A percentile compares a stretch with the other conserved stretches of the same genome.
Evolutionary conservation across 495 filamentous ascomycete genomes (phyloP).

Genomic region (Hyaloscypha finlandica): DNA sequence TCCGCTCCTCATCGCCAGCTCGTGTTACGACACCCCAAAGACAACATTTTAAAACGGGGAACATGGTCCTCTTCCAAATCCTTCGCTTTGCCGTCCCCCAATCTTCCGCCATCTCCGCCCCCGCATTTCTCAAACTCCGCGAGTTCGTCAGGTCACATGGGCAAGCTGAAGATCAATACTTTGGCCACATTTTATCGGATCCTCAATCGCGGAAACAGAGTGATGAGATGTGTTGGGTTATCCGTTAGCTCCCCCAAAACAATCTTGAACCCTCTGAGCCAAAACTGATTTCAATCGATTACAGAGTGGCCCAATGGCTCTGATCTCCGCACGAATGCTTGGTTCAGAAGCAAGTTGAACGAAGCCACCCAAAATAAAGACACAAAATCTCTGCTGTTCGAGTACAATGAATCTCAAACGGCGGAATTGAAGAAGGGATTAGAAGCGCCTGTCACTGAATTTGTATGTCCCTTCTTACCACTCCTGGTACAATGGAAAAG

Average conservation of each 20-base stretch:
- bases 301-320: conserved; percentile 1
- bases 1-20: neutral
- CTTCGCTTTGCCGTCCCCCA: neutral
- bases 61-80: neutral
- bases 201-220: neutral
- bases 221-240: neutral
- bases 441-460: neutral
- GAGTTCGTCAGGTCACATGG: neutral
- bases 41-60: neutral
- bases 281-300: neutral
- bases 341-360: neutral
- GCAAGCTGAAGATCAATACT: neutral
- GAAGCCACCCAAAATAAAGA: neutral
- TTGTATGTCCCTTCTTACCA: neutral
- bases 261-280: neutral
- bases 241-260: neutral
- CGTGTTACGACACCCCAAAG: neutral
- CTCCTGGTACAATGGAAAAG: no score
- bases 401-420: neutral
- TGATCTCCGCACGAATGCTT: conserved; percentile 1
- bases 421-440: neutral
- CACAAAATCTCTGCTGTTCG: neutral
- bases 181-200: neutral
- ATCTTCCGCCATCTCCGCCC: neutral
- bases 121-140: neutral